Evolutionary conservation across 1,284 basidiomycete genomes (phyloP).

Genomic region (Takashimella koratensis): DNA sequence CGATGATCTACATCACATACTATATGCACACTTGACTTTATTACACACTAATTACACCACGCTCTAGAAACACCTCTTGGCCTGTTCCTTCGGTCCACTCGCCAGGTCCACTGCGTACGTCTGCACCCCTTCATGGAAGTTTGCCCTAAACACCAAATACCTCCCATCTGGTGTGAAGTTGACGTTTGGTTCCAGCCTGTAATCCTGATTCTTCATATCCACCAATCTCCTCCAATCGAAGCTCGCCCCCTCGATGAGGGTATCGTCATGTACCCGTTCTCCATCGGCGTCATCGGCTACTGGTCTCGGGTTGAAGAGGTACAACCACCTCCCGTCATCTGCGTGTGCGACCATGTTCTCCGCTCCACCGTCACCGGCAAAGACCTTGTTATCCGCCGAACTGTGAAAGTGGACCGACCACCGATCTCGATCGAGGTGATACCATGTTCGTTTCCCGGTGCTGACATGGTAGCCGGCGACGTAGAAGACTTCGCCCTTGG

Average conservation of each 20-base stretch:
- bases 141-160: slow-evolving; percentile 18
- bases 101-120: slow-evolving; percentile 17
- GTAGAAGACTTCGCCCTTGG: slow-evolving; percentile 20
- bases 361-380: slow-evolving; percentile 21
- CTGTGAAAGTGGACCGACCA: slow-evolving; percentile 28
- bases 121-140: slow-evolving; percentile 14
- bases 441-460: slow-evolving; percentile 14
- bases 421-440: slow-evolving; percentile 18
- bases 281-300: slow-evolving; percentile 19
- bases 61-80: no score
- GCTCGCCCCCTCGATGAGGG: slow-evolving; percentile 13
- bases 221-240: slow-evolving; percentile 14
- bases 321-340: slow-evolving; percentile 15
- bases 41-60: no score
- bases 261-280: slow-evolving; percentile 7
- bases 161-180: slow-evolving; percentile 23
- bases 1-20: no score
- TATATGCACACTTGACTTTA: no score
- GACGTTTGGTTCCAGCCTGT: slow-evolving; percentile 19
- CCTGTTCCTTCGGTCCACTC: background rate
- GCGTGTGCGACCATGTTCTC: slow-evolving; percentile 19
- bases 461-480: slow-evolving; percentile 19
- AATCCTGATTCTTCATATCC: slow-evolving; percentile 18
- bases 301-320: slow-evolving; percentile 17
- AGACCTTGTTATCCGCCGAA: slow-evolving; percentile 9